A percentile compares a stretch with the other conserved stretches of the same genome.
phyloP scores from a whole-genome alignment of 106 monocot genomes.

The Apostasia ramifera region DNA sequence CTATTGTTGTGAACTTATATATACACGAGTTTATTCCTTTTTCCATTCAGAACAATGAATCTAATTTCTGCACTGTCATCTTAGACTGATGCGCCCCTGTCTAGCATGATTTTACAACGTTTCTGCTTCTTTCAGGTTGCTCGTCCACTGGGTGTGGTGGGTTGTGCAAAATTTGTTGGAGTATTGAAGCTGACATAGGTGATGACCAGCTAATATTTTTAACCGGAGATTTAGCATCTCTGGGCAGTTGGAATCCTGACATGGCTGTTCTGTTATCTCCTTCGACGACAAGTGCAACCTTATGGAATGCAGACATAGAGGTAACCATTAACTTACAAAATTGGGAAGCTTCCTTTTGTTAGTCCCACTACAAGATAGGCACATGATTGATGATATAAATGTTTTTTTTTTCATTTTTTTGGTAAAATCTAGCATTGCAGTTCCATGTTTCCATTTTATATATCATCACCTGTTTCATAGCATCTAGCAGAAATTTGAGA shows the following conservation, averaged over 20 bases:
- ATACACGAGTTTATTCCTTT: neutral
- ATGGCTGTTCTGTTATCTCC: conserved; percentile 69
- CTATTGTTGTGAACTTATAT: neutral
- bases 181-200: conserved; percentile 67
- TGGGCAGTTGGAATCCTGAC: conserved; percentile 87
- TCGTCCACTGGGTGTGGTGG: conserved; percentile 23
- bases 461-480: neutral
- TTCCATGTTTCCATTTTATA: neutral
- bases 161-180: conserved; percentile 66
- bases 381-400: neutral
- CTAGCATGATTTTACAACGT: neutral
- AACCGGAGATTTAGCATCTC: conserved; percentile 65
- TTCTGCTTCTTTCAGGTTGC: conserved; percentile 35
- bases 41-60: neutral
- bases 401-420: neutral
- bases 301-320: conserved; percentile 73
- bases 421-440: neutral
- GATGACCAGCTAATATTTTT: conserved; percentile 54
- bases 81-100: neutral
- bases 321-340: conserved; percentile 15
- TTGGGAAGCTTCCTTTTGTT: neutral
- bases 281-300: conserved; percentile 33
- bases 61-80: neutral
- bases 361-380: neutral
- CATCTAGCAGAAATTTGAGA: neutral